Evolutionary conservation across 352 stramenopile genomes (phyloP).

Genomic region (Phytopythium boreale): DNA sequence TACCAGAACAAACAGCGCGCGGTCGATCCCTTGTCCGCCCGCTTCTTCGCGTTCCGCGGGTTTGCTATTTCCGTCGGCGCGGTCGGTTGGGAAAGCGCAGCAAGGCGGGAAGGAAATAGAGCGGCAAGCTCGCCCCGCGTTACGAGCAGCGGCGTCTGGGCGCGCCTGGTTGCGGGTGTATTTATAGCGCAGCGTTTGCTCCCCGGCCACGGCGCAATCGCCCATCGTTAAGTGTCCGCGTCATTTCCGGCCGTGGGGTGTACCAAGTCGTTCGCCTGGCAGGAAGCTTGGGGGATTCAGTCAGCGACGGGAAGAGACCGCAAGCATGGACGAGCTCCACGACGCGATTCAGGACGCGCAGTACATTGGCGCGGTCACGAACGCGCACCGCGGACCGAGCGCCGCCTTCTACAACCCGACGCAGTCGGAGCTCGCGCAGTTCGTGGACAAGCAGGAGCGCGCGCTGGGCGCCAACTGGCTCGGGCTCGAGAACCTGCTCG

Average conservation of each 20-base stretch:
- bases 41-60: no score
- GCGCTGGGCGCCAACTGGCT: constrained; percentile 55
- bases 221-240: not conserved
- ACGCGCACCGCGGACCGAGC: constrained; percentile 61
- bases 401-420: constrained; percentile 74
- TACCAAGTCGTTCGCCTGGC: not conserved
- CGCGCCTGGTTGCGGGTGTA: no score
- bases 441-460: constrained; percentile 56
- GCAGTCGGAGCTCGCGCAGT: constrained; percentile 57
- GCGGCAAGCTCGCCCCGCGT: no score
- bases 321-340: constrained; percentile 83
- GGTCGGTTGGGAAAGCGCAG: no score
- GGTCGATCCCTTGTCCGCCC: no score
- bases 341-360: constrained; percentile 89
- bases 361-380: constrained; percentile 85
- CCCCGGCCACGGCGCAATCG: no score
- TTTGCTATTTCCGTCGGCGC: no score
- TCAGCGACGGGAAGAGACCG: not conserved
- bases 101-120: no score
- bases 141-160: no score
- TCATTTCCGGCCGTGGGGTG: not conserved
- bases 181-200: no score
- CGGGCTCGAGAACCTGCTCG: constrained; percentile 63
- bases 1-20: no score
- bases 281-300: no score